A percentile compares a stretch with the other conserved stretches of the same genome.
These are phyloP conservation scores for Ascochyta clinopodiicola DNA, from an alignment of 2,329 filamentous ascomycete species.

Conservation along the genomic window DNA sequence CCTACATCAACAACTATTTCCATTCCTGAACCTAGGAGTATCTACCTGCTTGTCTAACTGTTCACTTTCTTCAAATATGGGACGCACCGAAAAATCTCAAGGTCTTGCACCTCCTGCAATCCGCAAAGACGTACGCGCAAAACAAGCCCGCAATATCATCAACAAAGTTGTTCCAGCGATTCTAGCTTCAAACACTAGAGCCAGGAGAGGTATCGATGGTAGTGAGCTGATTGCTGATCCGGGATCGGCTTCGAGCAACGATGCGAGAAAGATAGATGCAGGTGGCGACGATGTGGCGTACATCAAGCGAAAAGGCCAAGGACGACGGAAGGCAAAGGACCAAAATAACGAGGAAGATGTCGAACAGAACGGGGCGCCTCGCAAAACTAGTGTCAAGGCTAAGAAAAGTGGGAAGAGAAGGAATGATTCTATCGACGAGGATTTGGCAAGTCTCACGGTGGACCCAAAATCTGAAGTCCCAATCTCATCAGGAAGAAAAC, in stretches of 20 bases:
- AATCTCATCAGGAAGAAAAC: slow-evolving; percentile 15
- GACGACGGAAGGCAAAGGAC: slow-evolving; percentile 35
- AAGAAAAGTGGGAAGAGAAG: slow-evolving; percentile 21
- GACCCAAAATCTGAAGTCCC: not conserved
- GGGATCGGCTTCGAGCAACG: slow-evolving; percentile 12
- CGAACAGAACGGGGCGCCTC: not conserved
- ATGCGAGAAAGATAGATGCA: not conserved
- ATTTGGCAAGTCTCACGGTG: slow-evolving; percentile 18
- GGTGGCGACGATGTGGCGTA: slow-evolving; percentile 25
- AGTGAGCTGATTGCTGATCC: slow-evolving; percentile 59
- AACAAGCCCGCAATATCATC: slow-evolving; percentile 63
- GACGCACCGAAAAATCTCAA: slow-evolving; percentile 45
- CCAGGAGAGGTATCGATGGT: slow-evolving; percentile 60
- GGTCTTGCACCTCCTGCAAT: slow-evolving; percentile 47
- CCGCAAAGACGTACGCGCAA: slow-evolving; percentile 54
- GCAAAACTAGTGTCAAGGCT: slow-evolving; percentile 1
- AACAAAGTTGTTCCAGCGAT: slow-evolving; percentile 66
- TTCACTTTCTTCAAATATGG: slow-evolving; percentile 32
- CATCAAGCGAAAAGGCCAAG: slow-evolving; percentile 45
- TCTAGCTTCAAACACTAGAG: slow-evolving; percentile 60
- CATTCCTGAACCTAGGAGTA: slow-evolving; percentile 3
- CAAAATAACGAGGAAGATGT: slow-evolving; percentile 10
- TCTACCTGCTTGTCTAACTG: not conserved
- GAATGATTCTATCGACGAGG: slow-evolving; percentile 20
- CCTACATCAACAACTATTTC: not conserved